A percentile compares a stretch with the other conserved stretches of the same genome.
phyloP scores from a whole-genome alignment of 352 stramenopile genomes.

The Phytophthora crassamura region DNA sequence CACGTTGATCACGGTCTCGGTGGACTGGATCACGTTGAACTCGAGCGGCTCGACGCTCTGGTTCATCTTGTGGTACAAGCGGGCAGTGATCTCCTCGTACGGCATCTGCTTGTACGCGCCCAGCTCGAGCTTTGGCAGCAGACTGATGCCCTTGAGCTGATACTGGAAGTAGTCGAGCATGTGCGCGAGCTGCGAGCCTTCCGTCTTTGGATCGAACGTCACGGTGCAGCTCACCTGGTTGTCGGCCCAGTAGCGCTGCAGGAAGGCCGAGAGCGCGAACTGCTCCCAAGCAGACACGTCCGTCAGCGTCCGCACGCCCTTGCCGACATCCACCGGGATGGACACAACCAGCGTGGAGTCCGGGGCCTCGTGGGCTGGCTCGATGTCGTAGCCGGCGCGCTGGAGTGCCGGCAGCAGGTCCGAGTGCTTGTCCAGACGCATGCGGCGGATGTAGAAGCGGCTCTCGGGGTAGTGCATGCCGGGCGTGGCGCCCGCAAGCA shows the following conservation, averaged over 20 bases:
- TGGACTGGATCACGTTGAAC: conserved; percentile 51
- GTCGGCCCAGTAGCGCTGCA: conserved; percentile 95
- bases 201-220: conserved; percentile 91
- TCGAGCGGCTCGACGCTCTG: conserved; percentile 44
- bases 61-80: conserved; percentile 64
- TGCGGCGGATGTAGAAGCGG: conserved; percentile 92
- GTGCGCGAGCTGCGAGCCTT: conserved; percentile 79
- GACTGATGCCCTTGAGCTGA: conserved; percentile 93
- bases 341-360: conserved; percentile 89
- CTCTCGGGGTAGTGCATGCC: conserved; percentile 95
- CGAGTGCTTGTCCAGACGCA: conserved; percentile 86
- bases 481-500: conserved; percentile 92
- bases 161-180: conserved; percentile 95
- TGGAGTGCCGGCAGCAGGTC: conserved; percentile 80
- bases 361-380: conserved; percentile 70
- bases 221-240: conserved; percentile 96
- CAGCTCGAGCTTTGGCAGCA: conserved; percentile 83
- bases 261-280: conserved; percentile 90
- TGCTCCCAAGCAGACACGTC: conserved; percentile 94
- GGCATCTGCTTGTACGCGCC: conserved; percentile 92
- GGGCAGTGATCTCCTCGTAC: conserved; percentile 90
- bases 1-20: conserved; percentile 43
- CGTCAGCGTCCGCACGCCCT: conserved; percentile 82
- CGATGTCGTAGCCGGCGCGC: conserved; percentile 80
- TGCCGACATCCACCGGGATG: conserved; percentile 90